These are phyloP conservation scores for Paramecium octaurelia DNA, from an alignment of 73 alveolate genomes.

Conservation along the genomic window DNA sequence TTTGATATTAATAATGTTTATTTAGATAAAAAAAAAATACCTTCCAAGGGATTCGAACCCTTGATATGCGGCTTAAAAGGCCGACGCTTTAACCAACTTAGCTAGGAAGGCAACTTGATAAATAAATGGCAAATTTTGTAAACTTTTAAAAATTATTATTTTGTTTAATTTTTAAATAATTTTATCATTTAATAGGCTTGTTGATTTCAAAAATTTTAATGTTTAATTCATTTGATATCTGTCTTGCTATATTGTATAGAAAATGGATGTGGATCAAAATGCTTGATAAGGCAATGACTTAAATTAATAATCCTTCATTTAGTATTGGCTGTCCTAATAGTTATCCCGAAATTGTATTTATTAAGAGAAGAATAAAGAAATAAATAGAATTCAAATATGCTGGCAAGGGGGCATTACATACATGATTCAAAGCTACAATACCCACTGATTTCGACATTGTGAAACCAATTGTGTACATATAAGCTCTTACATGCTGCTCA, in stretches of 20 bases:
- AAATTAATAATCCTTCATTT: background rate
- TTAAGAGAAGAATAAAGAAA: background rate
- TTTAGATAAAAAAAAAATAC: background rate
- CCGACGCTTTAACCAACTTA: constrained; percentile 44
- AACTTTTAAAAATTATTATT: background rate
- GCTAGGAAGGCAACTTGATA: constrained; percentile 13
- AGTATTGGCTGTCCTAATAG: background rate
- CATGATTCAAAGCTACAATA: background rate
- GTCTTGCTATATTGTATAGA: background rate
- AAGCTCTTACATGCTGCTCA: background rate
- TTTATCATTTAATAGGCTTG: background rate
- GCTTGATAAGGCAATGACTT: background rate
- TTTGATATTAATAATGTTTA: too few relatives aligned
- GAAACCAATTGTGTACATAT: background rate
- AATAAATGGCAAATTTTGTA: background rate
- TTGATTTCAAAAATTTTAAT: constrained; percentile 29
- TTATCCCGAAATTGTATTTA: background rate
- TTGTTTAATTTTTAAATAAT: background rate
- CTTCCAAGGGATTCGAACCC: constrained; percentile 50
- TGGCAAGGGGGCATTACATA: background rate
- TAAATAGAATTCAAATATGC: background rate
- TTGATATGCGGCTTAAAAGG: constrained; percentile 43
- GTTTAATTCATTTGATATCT: constrained; percentile 9
- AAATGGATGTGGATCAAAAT: background rate
- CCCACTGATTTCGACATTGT: background rate